Base-by-base conservation (phyloP, 352 stramenopile genomes). In the Phytophthora pluvialis region DNA sequence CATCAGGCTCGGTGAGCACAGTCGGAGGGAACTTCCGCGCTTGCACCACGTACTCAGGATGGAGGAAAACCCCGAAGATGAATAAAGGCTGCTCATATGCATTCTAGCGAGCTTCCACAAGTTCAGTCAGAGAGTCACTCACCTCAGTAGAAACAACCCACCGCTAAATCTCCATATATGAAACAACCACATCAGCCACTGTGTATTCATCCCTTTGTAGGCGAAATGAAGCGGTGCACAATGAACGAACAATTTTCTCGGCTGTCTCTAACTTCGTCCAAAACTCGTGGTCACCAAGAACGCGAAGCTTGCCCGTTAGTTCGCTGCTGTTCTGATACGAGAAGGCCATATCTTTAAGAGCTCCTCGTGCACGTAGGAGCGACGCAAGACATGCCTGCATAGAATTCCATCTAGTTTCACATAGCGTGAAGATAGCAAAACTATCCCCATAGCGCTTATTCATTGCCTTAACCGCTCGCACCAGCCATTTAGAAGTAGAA, bases 301-400 rank as follows among this genome's bases (percentile, higher is more conserved):
- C 43, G 9, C 43, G 43, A 35, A 60, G 18, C 16, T 28, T 32
- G 2, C 29, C n/a, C 0, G 49, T 21, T 4, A 67, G 18, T 15
- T 60, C 57, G 7, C 26, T 36, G 31, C 33, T 52, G 35, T 64
- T 46, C 4, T 52, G 45, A 53, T 64, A 64, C 13, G 7, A 18
- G 15, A 50, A 63, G 28, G 18, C 36, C 39, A 63, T 47, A 38
- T 54, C 29, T 16, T 60, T 45, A 2, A 69, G 9, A 36, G 53
- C 53, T n/a, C 32, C 18, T 21, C 32, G 46, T 18, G 46, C 52
- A 15, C 58, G 64, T 0, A 68, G 43, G 1, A 59, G 18, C 13
- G 29, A 65, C 3, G 57, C 57, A 39, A 58, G 59, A 35, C 47
- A 59, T 6, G 40, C 21, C 21, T 66, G 48, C 31, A 66, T 60